Evolutionary conservation across 139 green algal species (phyloP), one percentile per base, ranked within the genome.

Genomic region (Zygnema cylindricum): DNA sequence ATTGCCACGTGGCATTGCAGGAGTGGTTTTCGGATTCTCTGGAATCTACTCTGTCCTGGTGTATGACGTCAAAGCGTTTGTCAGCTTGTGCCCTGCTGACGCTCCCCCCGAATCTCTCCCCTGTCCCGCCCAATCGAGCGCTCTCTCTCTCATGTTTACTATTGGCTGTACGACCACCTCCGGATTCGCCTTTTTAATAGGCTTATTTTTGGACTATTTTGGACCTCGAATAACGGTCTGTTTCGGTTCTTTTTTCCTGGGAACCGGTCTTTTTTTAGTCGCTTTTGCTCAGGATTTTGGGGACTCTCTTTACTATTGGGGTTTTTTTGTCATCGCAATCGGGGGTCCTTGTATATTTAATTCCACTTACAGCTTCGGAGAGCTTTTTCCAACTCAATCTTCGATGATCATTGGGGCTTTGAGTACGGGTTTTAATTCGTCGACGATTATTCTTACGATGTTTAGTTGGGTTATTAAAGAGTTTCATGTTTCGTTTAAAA

Each of bases 21-120:
- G 71, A 7, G 38, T 79, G 36, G 71, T 79, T 3, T 79, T 79
- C 38, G 71, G 71, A 25, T 79, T 38, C 11, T 79, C 71, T 43
- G 71, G 71, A 41, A 41, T 79, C 36, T 54, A 38, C 71, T 38
- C 7, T 11, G 71, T 79, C 38, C 38, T 79, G 36, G 71, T 79
- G 36, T 79, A 79, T 79, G 71, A 79, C 11, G 71, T 79, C 7
- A 79, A 79, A 43, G 71, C 71, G 71, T 79, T 79, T 79, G 71
- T 43, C 3, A 43, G 38, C 36, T 79, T 79, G 11, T 79, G 71
- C 16, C 49, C 49, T 63, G 7, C 49, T 63, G 49, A 63, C 16
- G 16, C 49, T 7, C 7, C 49, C 16, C 7, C 16, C 7, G 49
- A 63, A 25, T 7, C 49, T 16, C 49, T 63, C 7, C 49, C 49